Evolutionary conservation across 2,329 filamentous ascomycete species (phyloP), one percentile per base, ranked within the genome.

Genomic region (Fusarium vanettenii): DNA sequence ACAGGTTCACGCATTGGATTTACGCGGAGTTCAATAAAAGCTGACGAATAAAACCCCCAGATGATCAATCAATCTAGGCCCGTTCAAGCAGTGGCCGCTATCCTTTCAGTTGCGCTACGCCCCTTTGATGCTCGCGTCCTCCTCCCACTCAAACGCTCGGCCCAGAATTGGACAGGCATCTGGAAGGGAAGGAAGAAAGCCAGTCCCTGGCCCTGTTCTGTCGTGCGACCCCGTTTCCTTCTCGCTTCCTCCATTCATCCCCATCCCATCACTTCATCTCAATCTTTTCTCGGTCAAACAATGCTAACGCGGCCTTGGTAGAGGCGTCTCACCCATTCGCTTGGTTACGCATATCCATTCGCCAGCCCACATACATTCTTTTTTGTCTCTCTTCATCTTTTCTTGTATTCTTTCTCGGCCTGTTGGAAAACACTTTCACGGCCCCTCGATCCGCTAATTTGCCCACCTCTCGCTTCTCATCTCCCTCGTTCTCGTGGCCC

Each of bases 311-410:
- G 64, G 60, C 73, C 71, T 74, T 74, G 67, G 70, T 76, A 71
- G 73, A 76, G 27, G 73, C 73, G 73, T 71, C 70, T 75, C 67
- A 73, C 69, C 73, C 73, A 74, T 65, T 76, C 73, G 67, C 73
- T 75, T 76, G 70, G 73, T 72, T 72, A 71, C 70, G 67, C 73
- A 75, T 61, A 63, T 66, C 70, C 72, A 62, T 39, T 75, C 72
- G 72, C 56, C 75, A 62, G 52, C 56, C 57, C 48, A 71, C 64
- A 65, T 35, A 67, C 71, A 67, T 72, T 76, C 73, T 72, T 76
- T 65, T 76, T 55, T 57, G 31, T 37, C 55, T 64, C 55, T 65
- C 52, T 73, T 70, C 45, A 48, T 62, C 50, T 39, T 61, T 61
- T 69, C 29, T 71, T 71, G 45, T 70, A 39, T 67, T 39, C 29